These are phyloP conservation scores for Mucuna pruriens DNA, from an alignment of 306 rosid species.

Conservation along the genomic window DNA sequence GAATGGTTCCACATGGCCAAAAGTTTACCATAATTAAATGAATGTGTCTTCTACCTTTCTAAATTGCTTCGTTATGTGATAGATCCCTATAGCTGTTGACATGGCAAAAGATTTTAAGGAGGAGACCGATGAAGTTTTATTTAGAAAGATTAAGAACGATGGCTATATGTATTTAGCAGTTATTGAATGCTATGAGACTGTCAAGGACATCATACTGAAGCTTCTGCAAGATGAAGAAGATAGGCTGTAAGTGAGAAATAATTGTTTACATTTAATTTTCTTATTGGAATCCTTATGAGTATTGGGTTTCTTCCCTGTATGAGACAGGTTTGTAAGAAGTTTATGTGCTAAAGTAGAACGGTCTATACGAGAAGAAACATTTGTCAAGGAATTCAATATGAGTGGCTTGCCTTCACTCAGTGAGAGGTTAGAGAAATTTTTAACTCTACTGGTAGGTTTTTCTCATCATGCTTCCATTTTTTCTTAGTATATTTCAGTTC, in stretches of 20 bases:
- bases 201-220: slow-evolving; percentile 59
- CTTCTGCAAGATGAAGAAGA: slow-evolving; percentile 66
- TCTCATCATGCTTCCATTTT: slow-evolving; percentile 19
- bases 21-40: slow-evolving; percentile 29
- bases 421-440: slow-evolving; percentile 85
- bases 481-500: slow-evolving; percentile 14
- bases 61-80: slow-evolving; percentile 44
- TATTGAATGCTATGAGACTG: slow-evolving; percentile 88
- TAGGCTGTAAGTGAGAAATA: slow-evolving; percentile 68
- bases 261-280: slow-evolving; percentile 31
- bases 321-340: slow-evolving; percentile 55
- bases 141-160: slow-evolving; percentile 72
- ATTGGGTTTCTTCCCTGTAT: slow-evolving; percentile 38
- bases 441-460: slow-evolving; percentile 69
- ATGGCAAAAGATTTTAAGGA: slow-evolving; percentile 95
- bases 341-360: slow-evolving; percentile 54
- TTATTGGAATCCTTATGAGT: slow-evolving; percentile 10
- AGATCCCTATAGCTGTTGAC: slow-evolving; percentile 98
- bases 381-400: slow-evolving; percentile 73
- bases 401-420: slow-evolving; percentile 82
- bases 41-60: slow-evolving; percentile 8
- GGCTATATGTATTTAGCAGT: slow-evolving; percentile 88
- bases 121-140: slow-evolving; percentile 73
- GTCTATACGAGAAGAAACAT: slow-evolving; percentile 38
- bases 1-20: slow-evolving; percentile 21